Base-by-base conservation (phyloP, 164 flowering plant species). In the Chimonanthus praecox region DNA sequence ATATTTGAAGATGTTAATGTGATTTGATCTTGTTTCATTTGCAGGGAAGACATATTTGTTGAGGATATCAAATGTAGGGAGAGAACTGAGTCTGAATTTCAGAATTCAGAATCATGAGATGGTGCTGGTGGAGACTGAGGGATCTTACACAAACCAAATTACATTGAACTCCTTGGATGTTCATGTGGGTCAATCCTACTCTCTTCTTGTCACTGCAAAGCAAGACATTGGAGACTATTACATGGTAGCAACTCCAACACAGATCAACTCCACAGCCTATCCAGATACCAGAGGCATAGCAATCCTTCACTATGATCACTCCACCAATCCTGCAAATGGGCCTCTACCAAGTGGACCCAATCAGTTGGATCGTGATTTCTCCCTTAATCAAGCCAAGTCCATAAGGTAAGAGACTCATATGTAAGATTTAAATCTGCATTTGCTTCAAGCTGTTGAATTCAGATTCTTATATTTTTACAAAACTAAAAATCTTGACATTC, bases 81-180 rank as follows among this genome's bases (percentile, higher is more conserved):
- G 18, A 10, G 67, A 65, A 15, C 65, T 76, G 58, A 87, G 90
- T 79, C 75, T 88, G 58, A 89, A 91, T 71, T 87, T 91, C 80
- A 78, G 86, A 75, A 88, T 91, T 54, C 87, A 88, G 67, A 79
- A 76, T 47, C 96, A 91, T 78, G 47, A 20, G n/a, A 85, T 89
- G 93, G 72, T 84, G 21, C 21, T 91, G 77, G 91, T 91, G 13
- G 96, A 89, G 67, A 88, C 90, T 4, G 97, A 91, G 74, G 97
- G 97, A 49, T 86, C 97, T 13, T 89, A 89, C 82, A 82, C 90
- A 21, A 75, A 76, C 13, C 88, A 86, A 78, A 86, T 80, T 48
- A 72, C 78, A 1, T 58, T 89, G 62, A 83, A 84, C 65, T 85
- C 88, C 2, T 82, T 88, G 1, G 94, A 91, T 54, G 82, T 91